Percentiles rank a stretch among this genome's conserved stretches.
These are phyloP conservation scores for Monotropa hypopitys DNA, from an alignment of 179 eudicot genomes.

Conservation along the genomic window DNA sequence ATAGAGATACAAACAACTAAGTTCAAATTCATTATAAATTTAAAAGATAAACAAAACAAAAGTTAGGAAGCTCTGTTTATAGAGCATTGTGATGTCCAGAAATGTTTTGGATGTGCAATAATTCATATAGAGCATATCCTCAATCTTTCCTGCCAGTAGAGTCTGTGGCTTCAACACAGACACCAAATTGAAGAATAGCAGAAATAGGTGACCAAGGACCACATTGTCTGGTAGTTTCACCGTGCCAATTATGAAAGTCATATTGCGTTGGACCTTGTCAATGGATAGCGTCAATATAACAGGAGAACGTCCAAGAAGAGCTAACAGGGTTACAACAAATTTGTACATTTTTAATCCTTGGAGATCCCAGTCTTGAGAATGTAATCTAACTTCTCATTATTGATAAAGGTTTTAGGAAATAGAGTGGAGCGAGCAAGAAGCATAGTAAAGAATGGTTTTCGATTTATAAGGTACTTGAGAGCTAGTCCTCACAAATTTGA, in stretches of 20 bases:
- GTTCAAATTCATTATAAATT: no score
- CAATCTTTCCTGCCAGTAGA: constrained; percentile 36
- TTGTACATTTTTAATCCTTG: constrained; percentile 56
- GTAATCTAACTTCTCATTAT: constrained; percentile 50
- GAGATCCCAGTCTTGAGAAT: constrained; percentile 42
- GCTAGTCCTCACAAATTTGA: background rate
- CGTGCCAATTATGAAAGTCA: constrained; percentile 51
- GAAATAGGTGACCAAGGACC: constrained; percentile 33
- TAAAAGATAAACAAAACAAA: no score
- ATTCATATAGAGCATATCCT: no score
- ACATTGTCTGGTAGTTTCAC: constrained; percentile 41
- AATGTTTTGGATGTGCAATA: no score
- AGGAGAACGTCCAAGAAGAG: constrained; percentile 51
- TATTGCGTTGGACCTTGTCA: constrained; percentile 66
- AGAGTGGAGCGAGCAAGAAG: constrained; percentile 49
- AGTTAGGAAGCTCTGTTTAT: no score
- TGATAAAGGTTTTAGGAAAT: constrained; percentile 33
- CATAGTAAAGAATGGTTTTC: constrained; percentile 16
- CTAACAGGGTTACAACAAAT: constrained; percentile 51
- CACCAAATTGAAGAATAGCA: constrained; percentile 47
- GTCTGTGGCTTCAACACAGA: constrained; percentile 42
- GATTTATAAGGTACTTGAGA: background rate
- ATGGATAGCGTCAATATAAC: constrained; percentile 38
- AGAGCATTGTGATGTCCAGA: no score
- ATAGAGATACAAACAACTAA: no score